Base-by-base conservation (phyloP, 192 early-diverging fungal species). In the Coemansia biformis region DNA sequence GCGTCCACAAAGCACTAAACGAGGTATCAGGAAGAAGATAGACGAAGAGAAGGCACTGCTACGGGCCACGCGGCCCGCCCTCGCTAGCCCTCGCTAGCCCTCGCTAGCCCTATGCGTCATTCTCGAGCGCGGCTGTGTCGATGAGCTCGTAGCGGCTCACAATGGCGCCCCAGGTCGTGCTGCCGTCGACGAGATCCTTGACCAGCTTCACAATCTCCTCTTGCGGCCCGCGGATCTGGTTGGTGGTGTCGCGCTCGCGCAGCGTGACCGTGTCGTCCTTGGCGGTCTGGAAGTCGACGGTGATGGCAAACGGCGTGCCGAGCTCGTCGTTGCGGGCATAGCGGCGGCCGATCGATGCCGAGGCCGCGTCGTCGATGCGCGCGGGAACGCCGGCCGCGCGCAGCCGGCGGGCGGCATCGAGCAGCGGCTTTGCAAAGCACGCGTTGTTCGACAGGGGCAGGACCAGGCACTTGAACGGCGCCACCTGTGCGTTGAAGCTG, bases 281-380 rank as follows among this genome's bases (percentile, higher is more conserved):
- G 33, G 84, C 83, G n/a, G 94, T 90, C 57, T 95, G 87, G 84
- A 99, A 97, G 76, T 99, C 96, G 26, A 99, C 85, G 11, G 96
- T 99, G 63, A 99, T 80, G 23, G 86, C 94, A 69, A 93, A 99
- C 29, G 93, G 93, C 32, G 88, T 99, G 49, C 96, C 96, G 23
- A 99, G 65, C 69, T 99, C 94, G 66, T 99, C 96, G 66, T 96
- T 97, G 54, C 96, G 87, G 3, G 94, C 81, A 74, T 99, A 99
- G 54, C 96, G 84, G 47, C 85, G 84, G 51, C 96, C 96, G 57
- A 99, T 97, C 17, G 86, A 83, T 2, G 84, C 81, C n/a, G 77
- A 77, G 16, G 86, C 82, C 38, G 87, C 87, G 53, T 90, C 89
- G 63, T 99, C 96, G 24, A 95, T 79, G 46, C 87, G 86, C 29